A percentile compares a stretch with the other conserved stretches of the same genome.
Conservation (phyloP, 2,329 filamentous ascomycete genomes). For the Achaetomium macrosporum region DNA sequence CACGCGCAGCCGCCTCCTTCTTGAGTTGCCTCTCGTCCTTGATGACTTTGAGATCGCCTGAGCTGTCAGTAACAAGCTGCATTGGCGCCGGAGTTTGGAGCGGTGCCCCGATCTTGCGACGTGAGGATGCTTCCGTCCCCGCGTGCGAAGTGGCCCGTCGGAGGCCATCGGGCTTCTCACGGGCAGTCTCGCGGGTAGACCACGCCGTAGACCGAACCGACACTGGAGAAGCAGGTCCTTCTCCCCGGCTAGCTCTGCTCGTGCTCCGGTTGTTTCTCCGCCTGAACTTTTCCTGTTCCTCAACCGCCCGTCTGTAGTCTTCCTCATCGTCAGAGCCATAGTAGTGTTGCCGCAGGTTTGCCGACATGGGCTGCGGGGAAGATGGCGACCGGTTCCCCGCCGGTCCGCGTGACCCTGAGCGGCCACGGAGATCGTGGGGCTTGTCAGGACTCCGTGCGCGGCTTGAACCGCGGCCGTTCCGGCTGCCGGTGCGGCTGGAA, state of each 20-base stretch:
- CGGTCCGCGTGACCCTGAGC: conserved; percentile 55
- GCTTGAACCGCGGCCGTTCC: conserved; percentile 23
- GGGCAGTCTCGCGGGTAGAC: conserved; percentile 15
- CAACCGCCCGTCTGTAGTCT: conserved; percentile 48
- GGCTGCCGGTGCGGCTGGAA: conserved; percentile 45
- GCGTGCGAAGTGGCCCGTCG: conserved; percentile 17
- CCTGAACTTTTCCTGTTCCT: conserved; percentile 51
- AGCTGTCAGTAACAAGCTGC: conserved; percentile 41
- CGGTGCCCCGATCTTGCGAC: conserved; percentile 18
- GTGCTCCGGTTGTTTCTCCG: conserved; percentile 48
- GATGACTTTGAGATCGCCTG: conserved; percentile 49
- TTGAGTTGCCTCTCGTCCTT: conserved; percentile 59
- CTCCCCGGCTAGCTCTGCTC: conserved; percentile 35
- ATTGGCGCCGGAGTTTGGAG: conserved; percentile 32
- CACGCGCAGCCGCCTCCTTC: conserved; percentile 71
- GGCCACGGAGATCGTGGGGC: conserved; percentile 48
- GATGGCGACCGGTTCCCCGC: conserved; percentile 66
- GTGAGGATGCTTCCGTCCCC: conserved; percentile 25
- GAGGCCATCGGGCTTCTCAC: conserved; percentile 26
- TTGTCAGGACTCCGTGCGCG: conserved; percentile 40
- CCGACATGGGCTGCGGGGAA: conserved; percentile 72
- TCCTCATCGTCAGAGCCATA: conserved; percentile 61
- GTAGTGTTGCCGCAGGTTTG: conserved; percentile 40
- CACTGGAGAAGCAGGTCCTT: conserved; percentile 32
- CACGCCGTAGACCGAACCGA: conserved; percentile 18